Evolutionary conservation across 1,284 basidiomycete species (phyloP), one percentile per base, ranked within the genome.

Genomic region (Apiotrichum laibachii): DNA sequence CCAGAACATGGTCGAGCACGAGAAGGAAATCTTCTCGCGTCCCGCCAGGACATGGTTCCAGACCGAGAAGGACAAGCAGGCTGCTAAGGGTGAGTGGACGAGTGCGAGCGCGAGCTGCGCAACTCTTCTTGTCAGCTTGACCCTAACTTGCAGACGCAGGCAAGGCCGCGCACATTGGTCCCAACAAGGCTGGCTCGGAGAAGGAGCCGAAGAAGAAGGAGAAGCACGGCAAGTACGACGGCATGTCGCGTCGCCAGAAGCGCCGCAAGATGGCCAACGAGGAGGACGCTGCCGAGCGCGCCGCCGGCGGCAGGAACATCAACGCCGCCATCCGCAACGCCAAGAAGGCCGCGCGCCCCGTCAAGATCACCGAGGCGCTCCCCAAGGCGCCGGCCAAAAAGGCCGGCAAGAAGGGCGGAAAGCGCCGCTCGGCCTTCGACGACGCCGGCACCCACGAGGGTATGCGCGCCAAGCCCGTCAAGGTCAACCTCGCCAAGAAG

Each of bases 1-100:
- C 40, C 86, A 96, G 77, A 99, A 99, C 75, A 87, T 99, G 84
- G 86, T 98, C 55, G 88, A 94, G 73, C 92, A 99, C 70, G 85
- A 90, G 75, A 85, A 85, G n/a, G 96, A 99, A 79, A 99, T 99
- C 69, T 91, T 88, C 76, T 87, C 90, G 37, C 83, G 95, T 52
- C 96, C 96, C 10, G 92, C 92, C 31, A 82, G 95, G 64, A 97
- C 94, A 15, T 99, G 96, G 96, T 99, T 99, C 85, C 95, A 98
- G 79, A 86, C 83, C 26, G 83, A 84, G 61, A 88, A 88, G 75
- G 92, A 97, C 67, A 98, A 91, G 78, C 80, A 83, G 58, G 84
- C 84, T 55, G 83, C 92, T 1, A 86, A 88, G 84, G 87, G 92
- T 93, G 66, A 60, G 81, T 70, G 40, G 13, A 5, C n/a, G 5